Percentiles rank a stretch among this genome's conserved stretches.
Conservation (phyloP, 306 rosid species). For the Fragaria ananassa region DNA sequence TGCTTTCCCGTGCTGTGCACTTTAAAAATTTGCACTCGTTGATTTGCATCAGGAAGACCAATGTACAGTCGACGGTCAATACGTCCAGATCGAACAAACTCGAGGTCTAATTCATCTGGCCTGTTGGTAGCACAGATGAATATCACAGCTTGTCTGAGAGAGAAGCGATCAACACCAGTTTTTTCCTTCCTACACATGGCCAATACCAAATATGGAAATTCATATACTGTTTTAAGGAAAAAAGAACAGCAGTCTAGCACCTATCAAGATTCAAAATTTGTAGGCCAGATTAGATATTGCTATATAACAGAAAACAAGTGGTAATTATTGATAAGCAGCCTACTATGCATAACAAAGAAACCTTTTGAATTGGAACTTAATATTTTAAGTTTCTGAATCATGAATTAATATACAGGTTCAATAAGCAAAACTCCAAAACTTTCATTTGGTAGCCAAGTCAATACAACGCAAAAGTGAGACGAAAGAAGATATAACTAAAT, state of each 20-base stretch:
- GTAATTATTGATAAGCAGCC: neutral
- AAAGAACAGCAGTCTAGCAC: neutral
- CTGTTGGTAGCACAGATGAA: slow-evolving; percentile 95
- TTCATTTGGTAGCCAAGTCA: neutral
- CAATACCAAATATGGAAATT: neutral
- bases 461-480: neutral
- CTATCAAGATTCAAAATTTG: neutral
- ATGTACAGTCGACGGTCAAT: slow-evolving; percentile 94
- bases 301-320: neutral
- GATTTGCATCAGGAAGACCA: slow-evolving; percentile 92
- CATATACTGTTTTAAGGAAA: neutral
- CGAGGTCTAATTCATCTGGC: slow-evolving; percentile 91
- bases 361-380: neutral
- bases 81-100: slow-evolving; percentile 83
- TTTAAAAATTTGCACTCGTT: slow-evolving; percentile 75
- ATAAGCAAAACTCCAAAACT: neutral
- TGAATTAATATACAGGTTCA: neutral
- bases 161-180: slow-evolving; percentile 80
- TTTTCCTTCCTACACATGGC: slow-evolving; percentile 63
- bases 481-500: neutral
- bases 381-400: neutral
- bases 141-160: slow-evolving; percentile 94
- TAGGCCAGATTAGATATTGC: neutral
- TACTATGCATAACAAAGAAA: neutral
- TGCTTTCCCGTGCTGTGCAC: slow-evolving; percentile 82